These are phyloP conservation scores for Raddia guianensis DNA, from an alignment of 176 grass and related monocot genomes.

Conservation along the genomic window DNA sequence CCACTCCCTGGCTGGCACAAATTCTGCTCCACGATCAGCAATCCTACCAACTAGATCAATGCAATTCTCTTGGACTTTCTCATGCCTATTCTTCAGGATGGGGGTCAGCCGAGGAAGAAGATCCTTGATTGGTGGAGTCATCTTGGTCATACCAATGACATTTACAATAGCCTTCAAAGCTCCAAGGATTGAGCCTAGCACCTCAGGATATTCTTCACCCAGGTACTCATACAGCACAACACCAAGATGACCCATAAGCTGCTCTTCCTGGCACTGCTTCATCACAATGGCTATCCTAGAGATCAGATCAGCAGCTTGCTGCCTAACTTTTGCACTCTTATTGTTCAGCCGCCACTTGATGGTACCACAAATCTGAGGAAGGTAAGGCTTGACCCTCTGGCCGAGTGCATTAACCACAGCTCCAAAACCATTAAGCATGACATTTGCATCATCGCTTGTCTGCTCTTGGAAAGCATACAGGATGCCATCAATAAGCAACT, in stretches of 20 bases:
- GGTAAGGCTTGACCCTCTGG: constrained; percentile 89
- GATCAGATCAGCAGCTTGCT: constrained; percentile 83
- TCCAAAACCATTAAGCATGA: constrained; percentile 99
- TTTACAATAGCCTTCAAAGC: constrained; percentile 98
- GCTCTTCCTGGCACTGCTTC: constrained; percentile 98
- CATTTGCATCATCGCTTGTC: constrained; percentile 99
- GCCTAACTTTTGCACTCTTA: constrained; percentile 97
- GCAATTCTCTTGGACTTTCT: constrained; percentile 99
- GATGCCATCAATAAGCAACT: constrained; percentile 97
- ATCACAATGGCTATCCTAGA: constrained; percentile 94
- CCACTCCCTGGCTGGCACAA: constrained; percentile 96
- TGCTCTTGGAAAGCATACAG: constrained; percentile 99
- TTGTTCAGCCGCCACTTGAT: constrained; percentile 99
- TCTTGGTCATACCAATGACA: constrained; percentile 99
- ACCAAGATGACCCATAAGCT: constrained; percentile 96
- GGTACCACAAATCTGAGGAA: constrained; percentile 99
- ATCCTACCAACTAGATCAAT: constrained; percentile 97
- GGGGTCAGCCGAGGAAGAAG: constrained; percentile 83
- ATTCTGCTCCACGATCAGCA: constrained; percentile 97
- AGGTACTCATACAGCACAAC: constrained; percentile 96
- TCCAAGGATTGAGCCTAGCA: constrained; percentile 95
- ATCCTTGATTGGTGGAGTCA: constrained; percentile 98
- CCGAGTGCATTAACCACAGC: constrained; percentile 92
- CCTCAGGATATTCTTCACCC: constrained; percentile 98
- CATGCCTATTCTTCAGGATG: constrained; percentile 96